Evolutionary conservation across 352 stramenopile species (phyloP), one percentile per base, ranked within the genome.

Genomic region (Thraustochytrium striatum): DNA sequence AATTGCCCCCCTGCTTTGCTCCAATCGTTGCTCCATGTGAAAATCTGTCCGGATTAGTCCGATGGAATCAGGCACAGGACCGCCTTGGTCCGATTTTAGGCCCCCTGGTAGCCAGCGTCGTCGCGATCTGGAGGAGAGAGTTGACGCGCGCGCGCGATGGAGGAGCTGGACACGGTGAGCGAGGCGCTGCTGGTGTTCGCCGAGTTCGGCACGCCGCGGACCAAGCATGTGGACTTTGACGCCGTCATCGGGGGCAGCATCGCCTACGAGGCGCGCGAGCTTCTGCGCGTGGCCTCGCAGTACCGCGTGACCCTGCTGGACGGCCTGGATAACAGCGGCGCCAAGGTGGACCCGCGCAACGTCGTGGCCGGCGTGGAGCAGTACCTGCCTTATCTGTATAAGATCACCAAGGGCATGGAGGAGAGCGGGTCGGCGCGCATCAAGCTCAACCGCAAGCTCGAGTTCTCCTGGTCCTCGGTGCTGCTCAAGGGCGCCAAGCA

Each of bases 381-480:
- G 1, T 80, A 80, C 58, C 21, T 80, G 52, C 70, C 70, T 28
- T 47, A 47, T 33, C 57, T 80, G 0, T 80, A 75, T 32, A 69
- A 80, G 32, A 80, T 80, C 55, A 69, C 55, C 5, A n/a, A 73
- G 21, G 55, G 70, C 47, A 69, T 80, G 55, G 70, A 80, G 57
- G 33, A 75, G 35, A 72, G 55, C 57, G 58, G 32, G 11, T 33
- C 57, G n/a, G 58, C 70, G 2, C 55, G 79, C n/a, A 80, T 80
- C 28, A 16, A 69, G 8, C 55, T 80, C n/a, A 80, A 80, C 41
- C 57, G 30, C 25, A 32, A 32, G 33, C 57, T 80, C 30, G 53
- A 72, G 70, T 80, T 80, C 47, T 72, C 55, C 5, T 80, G 70
- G 70, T 79, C 55, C 8, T 75, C 70, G 41, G 70, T 69, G n/a